Evolutionary conservation across 129 eudicot species (phyloP), one percentile per base, ranked within the genome.

Genomic region (Flaveria sonorensis): DNA sequence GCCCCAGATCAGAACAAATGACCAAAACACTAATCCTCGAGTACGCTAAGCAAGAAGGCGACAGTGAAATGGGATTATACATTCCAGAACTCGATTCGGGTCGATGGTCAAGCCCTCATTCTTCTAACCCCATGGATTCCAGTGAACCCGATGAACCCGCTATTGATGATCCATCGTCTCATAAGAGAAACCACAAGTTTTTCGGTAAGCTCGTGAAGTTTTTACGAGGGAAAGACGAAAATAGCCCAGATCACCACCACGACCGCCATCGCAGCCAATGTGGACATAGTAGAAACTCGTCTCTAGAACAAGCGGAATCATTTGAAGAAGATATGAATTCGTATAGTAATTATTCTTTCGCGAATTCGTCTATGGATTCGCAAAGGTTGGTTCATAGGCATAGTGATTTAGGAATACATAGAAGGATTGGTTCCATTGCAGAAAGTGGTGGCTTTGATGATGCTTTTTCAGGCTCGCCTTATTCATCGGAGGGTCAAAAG

Each of bases 11-110:
- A 10, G 98, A 91, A 81, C 75, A 79, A 64, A 93, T 84, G 80
- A 97, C 97, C 63, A 91, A 90, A 68, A 83, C 87, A 46, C 85
- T 93, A 75, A 90, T 88, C 40, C 87, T 88, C 13, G 92, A 90
- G 70, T 88, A 93, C 19, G 97, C 97, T 30, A 69, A 84, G 71
- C 84, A 84, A 73, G 95, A 90, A 85, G 86, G 86, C 36, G 21
- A 32, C 6, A 75, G 66, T 3, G 91, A 61, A 76, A 87, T 65
- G 73, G 85, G 59, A 40, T 72, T 83, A 7, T 67, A 72, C 56
- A 7, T 83, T 56, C 63, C 28, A 15, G 96, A 90, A 74, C 63
- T 85, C 43, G 96, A 90, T 69, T 83, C 70, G 4, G 91, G 88
- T 70, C 84, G 62, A 56, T 93, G 92, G 89, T 87, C 98, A 36